phyloP scores from a whole-genome alignment of 257 asterid genomes.

The Solanum tacnaense region DNA sequence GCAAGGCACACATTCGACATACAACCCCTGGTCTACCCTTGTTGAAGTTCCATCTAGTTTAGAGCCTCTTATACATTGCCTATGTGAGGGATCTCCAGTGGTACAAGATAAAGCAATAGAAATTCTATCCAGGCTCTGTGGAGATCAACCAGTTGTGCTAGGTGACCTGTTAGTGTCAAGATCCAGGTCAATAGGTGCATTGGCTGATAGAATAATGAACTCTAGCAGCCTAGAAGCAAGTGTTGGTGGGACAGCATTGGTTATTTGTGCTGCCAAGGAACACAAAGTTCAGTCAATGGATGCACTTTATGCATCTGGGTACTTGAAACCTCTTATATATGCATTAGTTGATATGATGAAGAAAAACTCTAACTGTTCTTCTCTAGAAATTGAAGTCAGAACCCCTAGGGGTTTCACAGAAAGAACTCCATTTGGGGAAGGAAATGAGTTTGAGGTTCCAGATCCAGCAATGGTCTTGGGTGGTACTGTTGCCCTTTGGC shows the following conservation, averaged over 20 bases:
- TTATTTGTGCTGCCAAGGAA: constrained; percentile 70
- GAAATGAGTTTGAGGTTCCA: constrained; percentile 47
- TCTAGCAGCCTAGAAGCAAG: constrained; percentile 67
- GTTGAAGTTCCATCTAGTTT: constrained; percentile 58
- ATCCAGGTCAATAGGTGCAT: constrained; percentile 38
- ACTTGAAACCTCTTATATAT: constrained; percentile 53
- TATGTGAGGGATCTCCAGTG: constrained; percentile 51
- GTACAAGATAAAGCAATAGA: constrained; percentile 66
- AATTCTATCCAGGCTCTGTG: constrained; percentile 64
- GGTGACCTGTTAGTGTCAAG: constrained; percentile 43
- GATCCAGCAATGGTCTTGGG: constrained; percentile 68
- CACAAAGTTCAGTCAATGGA: constrained; percentile 39
- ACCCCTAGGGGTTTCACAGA: constrained; percentile 42
- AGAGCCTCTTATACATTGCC: constrained; percentile 51
- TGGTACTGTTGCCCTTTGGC: constrained; percentile 68
- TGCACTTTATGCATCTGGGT: constrained; percentile 60
- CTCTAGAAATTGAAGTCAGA: constrained; percentile 38
- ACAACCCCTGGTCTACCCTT: constrained; percentile 37
- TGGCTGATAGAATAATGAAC: constrained; percentile 64
- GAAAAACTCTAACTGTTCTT: constrained; percentile 32
- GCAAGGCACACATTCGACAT: constrained; percentile 31
- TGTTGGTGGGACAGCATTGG: constrained; percentile 60
- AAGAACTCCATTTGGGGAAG: constrained; percentile 35
- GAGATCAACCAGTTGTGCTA: constrained; percentile 49
- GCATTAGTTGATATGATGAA: constrained; percentile 68